Evolutionary conservation across 1,284 basidiomycete species (phyloP).

Genomic region (Phellopilus nigrolimitatus): DNA sequence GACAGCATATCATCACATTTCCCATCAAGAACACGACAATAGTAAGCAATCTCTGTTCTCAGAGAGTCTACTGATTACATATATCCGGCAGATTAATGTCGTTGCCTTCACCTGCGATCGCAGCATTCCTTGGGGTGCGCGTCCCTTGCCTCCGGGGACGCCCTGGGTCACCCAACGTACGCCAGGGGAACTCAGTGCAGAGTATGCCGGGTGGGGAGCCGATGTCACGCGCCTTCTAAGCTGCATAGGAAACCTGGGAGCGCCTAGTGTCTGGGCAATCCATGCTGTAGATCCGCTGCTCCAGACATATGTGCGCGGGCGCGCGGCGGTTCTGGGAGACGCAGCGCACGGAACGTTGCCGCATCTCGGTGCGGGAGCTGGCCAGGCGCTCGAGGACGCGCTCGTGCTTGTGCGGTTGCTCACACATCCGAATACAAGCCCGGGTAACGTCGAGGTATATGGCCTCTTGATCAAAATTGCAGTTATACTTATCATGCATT

Average conservation of each 20-base stretch:
- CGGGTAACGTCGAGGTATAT: constrained; percentile 44
- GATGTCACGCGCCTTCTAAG: constrained; percentile 41
- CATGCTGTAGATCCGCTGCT: constrained; percentile 50
- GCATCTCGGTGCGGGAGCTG: constrained; percentile 58
- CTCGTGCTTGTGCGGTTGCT: constrained; percentile 47
- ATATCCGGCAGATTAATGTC: constrained; percentile 44
- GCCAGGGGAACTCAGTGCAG: constrained; percentile 40
- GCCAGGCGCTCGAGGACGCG: constrained; percentile 60
- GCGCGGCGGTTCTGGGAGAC: constrained; percentile 54
- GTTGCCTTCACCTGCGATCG: constrained; percentile 46
- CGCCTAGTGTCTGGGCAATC: constrained; percentile 58
- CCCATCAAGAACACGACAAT: constrained; percentile 42
- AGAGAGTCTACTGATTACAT: too few species aligned
- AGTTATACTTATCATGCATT: neutral
- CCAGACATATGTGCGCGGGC: constrained; percentile 40
- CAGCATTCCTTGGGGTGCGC: constrained; percentile 33
- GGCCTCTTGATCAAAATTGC: neutral
- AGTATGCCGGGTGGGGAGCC: constrained; percentile 46
- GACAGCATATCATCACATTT: constrained; percentile 53
- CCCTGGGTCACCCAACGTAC: constrained; percentile 46
- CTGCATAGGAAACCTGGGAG: constrained; percentile 43
- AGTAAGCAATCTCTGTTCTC: constrained; percentile 25
- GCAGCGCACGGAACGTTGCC: constrained; percentile 59
- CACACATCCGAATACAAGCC: constrained; percentile 38
- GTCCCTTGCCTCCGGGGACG: constrained; percentile 30